Evolutionary conservation across 495 filamentous ascomycete genomes (phyloP).

Genomic region (Filosporella fistucella): DNA sequence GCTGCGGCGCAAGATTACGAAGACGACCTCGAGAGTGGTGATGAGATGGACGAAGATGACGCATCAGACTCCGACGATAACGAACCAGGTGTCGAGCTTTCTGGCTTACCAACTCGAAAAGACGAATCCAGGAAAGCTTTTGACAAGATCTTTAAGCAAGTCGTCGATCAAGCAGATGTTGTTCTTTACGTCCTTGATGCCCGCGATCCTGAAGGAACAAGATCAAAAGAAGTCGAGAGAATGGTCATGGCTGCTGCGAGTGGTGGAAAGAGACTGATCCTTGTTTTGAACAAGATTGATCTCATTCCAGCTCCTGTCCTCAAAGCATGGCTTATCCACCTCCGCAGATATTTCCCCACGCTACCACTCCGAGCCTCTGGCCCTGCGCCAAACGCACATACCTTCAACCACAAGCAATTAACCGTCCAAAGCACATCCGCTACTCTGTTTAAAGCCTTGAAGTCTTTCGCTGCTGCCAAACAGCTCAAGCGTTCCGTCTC

Average conservation of each 20-base stretch:
- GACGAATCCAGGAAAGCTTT: conserved; percentile 80
- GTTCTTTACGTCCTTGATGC: conserved; percentile 94
- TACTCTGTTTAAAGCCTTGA: conserved; percentile 84
- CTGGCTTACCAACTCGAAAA: conserved; percentile 39
- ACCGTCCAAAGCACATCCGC: conserved; percentile 83
- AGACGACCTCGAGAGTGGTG: conserved; percentile 46
- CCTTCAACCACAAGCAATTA: conserved; percentile 86
- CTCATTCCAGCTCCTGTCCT: conserved; percentile 78
- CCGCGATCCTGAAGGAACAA: conserved; percentile 84
- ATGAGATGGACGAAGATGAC: conserved; percentile 51
- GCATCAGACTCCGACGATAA: conserved; percentile 53
- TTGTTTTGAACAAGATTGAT: conserved; percentile 97
- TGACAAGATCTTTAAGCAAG: conserved; percentile 94
- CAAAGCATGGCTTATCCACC: conserved; percentile 77
- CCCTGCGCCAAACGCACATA: conserved; percentile 79
- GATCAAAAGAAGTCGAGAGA: conserved; percentile 85
- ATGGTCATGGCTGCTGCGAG: conserved; percentile 80
- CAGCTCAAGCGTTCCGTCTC: conserved; percentile 85
- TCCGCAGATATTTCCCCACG: conserved; percentile 89
- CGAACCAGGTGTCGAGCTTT: conserved; percentile 28
- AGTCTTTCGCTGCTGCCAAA: conserved; percentile 79
- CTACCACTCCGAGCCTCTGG: conserved; percentile 84
- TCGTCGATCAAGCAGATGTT: conserved; percentile 86
- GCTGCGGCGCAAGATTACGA: conserved; percentile 83
- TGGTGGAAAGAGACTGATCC: conserved; percentile 83